Conservation (phyloP, 2,329 filamentous ascomycete species). For the Rachicladosporium sp. region DNA sequence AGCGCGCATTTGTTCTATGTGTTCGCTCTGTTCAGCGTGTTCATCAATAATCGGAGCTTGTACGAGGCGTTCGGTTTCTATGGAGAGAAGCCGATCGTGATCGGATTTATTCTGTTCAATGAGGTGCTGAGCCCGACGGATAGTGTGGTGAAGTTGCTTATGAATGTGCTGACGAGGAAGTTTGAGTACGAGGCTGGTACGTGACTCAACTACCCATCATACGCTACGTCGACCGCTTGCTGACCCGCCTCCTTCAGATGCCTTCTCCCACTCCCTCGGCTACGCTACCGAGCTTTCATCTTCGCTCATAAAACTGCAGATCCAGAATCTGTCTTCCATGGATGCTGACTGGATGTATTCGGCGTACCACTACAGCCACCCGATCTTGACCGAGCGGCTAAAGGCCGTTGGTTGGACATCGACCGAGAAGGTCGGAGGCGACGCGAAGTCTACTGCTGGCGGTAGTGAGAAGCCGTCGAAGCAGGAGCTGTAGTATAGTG, state of each 20-base stretch:
- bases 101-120: conserved; percentile 95
- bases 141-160: conserved; percentile 81
- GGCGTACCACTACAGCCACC: conserved; percentile 96
- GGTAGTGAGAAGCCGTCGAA: conserved; percentile 6
- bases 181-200: conserved; percentile 78
- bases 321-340: conserved; percentile 97
- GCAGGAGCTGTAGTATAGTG: conserved; percentile 9
- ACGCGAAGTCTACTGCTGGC: conserved; percentile 22
- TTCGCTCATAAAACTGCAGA: conserved; percentile 91
- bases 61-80: conserved; percentile 87
- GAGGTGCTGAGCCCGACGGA: conserved; percentile 93
- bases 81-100: conserved; percentile 75
- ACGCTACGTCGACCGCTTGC: too few relatives aligned
- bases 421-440: conserved; percentile 39
- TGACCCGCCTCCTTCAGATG: conserved; percentile 38
- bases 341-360: conserved; percentile 98
- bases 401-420: conserved; percentile 83
- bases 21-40: conserved; percentile 90
- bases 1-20: conserved; percentile 92
- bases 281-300: conserved; percentile 72
- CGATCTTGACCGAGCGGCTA: conserved; percentile 84
- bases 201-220: too few relatives aligned
- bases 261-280: conserved; percentile 73
- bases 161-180: conserved; percentile 89
- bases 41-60: conserved; percentile 87